Evolutionary conservation across 2,329 filamentous ascomycete species (phyloP).

Genomic region (Hirsutella thompsonii): DNA sequence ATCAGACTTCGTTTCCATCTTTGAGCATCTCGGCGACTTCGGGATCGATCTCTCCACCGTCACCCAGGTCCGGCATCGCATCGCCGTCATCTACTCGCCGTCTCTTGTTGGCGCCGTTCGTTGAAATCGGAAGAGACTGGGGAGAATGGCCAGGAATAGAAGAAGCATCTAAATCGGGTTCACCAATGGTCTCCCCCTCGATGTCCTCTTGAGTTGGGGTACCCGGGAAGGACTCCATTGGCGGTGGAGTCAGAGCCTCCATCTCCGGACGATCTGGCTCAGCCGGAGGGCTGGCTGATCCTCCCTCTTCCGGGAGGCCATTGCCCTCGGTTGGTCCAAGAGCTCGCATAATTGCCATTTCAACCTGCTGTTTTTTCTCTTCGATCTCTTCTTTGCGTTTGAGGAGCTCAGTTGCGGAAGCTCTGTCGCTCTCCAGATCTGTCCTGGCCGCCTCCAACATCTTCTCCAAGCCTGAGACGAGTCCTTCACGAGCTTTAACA

Average conservation of each 20-base stretch:
- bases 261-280: constrained; percentile 67
- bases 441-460: constrained; percentile 62
- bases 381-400: constrained; percentile 63
- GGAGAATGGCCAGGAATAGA: constrained; percentile 29
- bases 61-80: constrained; percentile 41
- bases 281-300: constrained; percentile 30
- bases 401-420: constrained; percentile 48
- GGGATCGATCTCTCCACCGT: constrained; percentile 41
- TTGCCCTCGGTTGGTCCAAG: constrained; percentile 48
- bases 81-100: constrained; percentile 36
- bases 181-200: constrained; percentile 4
- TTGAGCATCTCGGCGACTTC: constrained; percentile 44
- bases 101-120: constrained; percentile 43
- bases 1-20: constrained; percentile 16
- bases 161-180: constrained; percentile 25
- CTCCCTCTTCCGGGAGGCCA: constrained; percentile 31
- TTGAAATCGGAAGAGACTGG: constrained; percentile 33
- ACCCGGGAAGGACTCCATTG: constrained; percentile 29
- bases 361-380: constrained; percentile 73
- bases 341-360: constrained; percentile 80
- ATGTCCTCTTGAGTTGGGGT: constrained; percentile 8
- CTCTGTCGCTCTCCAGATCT: constrained; percentile 57
- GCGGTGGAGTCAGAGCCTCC: constrained; percentile 76
- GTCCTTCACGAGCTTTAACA: constrained; percentile 67
- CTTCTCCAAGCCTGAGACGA: constrained; percentile 73